Evolutionary conservation across 1,284 basidiomycete species (phyloP), one percentile per base, ranked within the genome.

Genomic region (Mycena citricolor): DNA sequence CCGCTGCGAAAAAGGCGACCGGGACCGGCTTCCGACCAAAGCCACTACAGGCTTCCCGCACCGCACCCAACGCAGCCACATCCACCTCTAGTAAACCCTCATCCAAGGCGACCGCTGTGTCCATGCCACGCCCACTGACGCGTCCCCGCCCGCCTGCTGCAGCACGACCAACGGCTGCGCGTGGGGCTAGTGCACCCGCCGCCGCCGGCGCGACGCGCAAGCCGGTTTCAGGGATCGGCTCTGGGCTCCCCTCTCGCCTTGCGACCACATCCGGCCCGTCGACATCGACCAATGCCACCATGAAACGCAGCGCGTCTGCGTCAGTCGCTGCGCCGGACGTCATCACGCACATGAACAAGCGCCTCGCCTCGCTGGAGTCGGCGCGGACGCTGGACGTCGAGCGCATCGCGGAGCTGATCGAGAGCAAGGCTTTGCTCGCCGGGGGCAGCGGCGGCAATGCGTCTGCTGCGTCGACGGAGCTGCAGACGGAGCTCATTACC

Each of bases 331-430:
- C 49, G 1, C 49, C 49, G 2, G 49, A 51, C 26, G 45, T 44
- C 19, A 39, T 51, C 32, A 51, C 49, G 4, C 28, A 51, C 49
- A 44, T 51, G 11, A 36, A 51, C 38, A 51, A 51, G 11, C 49
- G 45, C 35, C 34, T 51, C 36, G 29, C 42, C 2, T 44, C 45
- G 14, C 49, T 51, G 38, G 49, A 51, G 34, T 26, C 24, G 14
- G 49, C 44, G 24, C 36, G 38, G 16, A 47, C 37, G 14, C 41
- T 44, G 21, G 44, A 44, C 38, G 40, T 21, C 2, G 44, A 47
- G 44, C 36, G 28, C 7, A 39, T 51, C 33, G 22, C 41, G 23
- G 37, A 32, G 13, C 32, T 47, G 8, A 25, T 51, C 32, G 41
- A 47, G 31, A 33, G 30, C 16, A 32, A 33, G 4, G 16, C 30